Evolutionary conservation across 768 basidiomycete genomes (phyloP).

Genomic region (Astraeus odoratus): DNA sequence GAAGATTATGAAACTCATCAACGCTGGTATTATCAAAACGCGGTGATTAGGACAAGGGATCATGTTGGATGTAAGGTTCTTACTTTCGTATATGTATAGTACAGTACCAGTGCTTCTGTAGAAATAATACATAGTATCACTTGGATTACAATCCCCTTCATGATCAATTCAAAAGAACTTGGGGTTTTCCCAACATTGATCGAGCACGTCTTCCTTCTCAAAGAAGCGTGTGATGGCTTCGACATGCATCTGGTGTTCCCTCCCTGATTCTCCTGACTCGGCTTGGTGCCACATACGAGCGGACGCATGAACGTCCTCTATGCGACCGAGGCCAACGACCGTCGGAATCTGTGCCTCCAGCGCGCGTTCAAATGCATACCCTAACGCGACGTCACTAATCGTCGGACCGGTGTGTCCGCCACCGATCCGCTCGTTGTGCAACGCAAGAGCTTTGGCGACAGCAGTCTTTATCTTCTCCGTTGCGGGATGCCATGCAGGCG

Average conservation of each 20-base stretch:
- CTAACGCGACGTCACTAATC: conserved; percentile 63
- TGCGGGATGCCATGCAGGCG: conserved; percentile 76
- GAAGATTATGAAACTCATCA: conserved; percentile 87
- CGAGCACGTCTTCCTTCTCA: conserved; percentile 35
- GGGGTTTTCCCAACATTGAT: conserved; percentile 73
- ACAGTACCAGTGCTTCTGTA: conserved; percentile 13
- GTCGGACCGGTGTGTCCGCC: conserved; percentile 16
- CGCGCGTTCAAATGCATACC: conserved; percentile 55
- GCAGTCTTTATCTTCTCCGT: conserved; percentile 42
- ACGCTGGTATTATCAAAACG: conserved; percentile 90
- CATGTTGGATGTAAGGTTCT: conserved; percentile 1
- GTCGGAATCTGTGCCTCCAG: conserved; percentile 45
- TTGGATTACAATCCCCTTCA: neutral
- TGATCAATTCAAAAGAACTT: conserved; percentile 7
- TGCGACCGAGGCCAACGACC: conserved; percentile 67
- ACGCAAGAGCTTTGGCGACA: conserved; percentile 30
- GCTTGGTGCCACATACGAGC: conserved; percentile 62
- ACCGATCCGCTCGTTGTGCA: conserved; percentile 31
- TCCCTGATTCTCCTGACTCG: conserved; percentile 28
- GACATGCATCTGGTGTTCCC: conserved; percentile 36
- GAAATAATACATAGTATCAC: conserved; percentile 14
- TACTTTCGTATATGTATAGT: conserved; percentile 17
- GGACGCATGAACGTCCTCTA: conserved; percentile 68
- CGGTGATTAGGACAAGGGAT: conserved; percentile 35
- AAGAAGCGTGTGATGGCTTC: conserved; percentile 37